A percentile compares a stretch with the other conserved stretches of the same genome.
These are phyloP conservation scores for Quercus ilex DNA, from an alignment of 306 rosid genomes.

Conservation along the genomic window DNA sequence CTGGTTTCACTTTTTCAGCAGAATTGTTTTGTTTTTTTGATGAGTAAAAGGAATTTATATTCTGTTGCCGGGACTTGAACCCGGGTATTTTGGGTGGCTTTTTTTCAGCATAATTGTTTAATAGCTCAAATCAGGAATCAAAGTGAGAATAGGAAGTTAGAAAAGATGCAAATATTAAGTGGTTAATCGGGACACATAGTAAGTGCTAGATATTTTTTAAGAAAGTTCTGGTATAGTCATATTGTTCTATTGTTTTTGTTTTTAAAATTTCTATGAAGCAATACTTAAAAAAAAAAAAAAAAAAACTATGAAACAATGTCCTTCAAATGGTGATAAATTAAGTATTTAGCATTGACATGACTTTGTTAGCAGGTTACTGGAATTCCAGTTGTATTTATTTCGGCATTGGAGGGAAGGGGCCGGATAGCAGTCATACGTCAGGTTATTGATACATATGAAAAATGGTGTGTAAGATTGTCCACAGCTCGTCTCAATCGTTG, in stretches of 20 bases:
- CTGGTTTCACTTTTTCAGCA: too few relatives aligned
- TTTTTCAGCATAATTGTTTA: too few relatives aligned
- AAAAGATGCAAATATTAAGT: too few relatives aligned
- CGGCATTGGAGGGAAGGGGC: slow-evolving; percentile 93
- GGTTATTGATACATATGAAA: slow-evolving; percentile 72
- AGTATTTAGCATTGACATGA: slow-evolving; percentile 13
- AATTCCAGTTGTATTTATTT: slow-evolving; percentile 79
- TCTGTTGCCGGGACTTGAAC: too few relatives aligned
- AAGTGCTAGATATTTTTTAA: too few relatives aligned
- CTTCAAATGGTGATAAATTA: background rate
- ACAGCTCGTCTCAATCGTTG: slow-evolving; percentile 94
- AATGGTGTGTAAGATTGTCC: slow-evolving; percentile 83
- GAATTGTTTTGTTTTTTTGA: too few relatives aligned
- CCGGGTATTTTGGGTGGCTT: too few relatives aligned
- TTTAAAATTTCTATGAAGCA: background rate
- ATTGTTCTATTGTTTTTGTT: background rate
- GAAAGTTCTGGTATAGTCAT: background rate
- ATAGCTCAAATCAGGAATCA: too few relatives aligned
- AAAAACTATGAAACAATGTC: background rate
- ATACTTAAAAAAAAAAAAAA: background rate
- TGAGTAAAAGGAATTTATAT: too few relatives aligned
- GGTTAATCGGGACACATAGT: too few relatives aligned
- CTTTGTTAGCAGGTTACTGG: slow-evolving; percentile 68
- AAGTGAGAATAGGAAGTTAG: too few relatives aligned
- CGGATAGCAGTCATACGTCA: slow-evolving; percentile 56